Evolutionary conservation across 1,284 basidiomycete species (phyloP), one percentile per base, ranked within the genome.

Genomic region (Peniophora sp.): DNA sequence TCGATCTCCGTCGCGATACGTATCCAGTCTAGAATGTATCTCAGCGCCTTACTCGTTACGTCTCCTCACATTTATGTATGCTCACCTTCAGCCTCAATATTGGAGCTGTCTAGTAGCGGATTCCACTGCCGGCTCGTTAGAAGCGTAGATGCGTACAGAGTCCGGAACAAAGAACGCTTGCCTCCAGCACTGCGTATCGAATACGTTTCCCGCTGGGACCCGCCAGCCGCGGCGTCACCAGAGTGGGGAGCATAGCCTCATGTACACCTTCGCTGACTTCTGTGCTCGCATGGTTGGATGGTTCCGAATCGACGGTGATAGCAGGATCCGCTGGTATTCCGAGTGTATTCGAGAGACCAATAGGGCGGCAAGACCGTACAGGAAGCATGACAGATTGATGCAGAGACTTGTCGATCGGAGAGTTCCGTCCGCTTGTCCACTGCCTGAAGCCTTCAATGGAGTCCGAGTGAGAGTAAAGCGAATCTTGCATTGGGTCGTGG

Each of bases 1-100:
- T 94, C 91, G 54, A 97, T 92, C 62, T 97, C 94, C 3, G 82
- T 85, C 0, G 91, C 89, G 36, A 97, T 85, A 5, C 89, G 77
- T 56, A 93, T 85, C 90, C 92, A 96, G 62, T 95, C 92, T 85
- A 63, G 57, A 25, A 59, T n/a, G 8, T 6, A 6, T 41, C 8
- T 20, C 16, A 41, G 38, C n/a, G 27, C 6, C 5, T 5, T 12
- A 12, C 27, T 12, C 27, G 12, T 12, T 32, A 32, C 27, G 12
- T 12, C 27, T 32, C 12, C 27, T 32, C 6, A 6, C 6, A 32
- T 32, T 32, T 5, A 24, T 48, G 38, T 52, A 53, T 34, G 63
- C 50, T 63, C 53, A 86, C 88, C 86, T 57, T 81, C 72, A 46
- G 86, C 86, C 59, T 85, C 85, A 58, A 93, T 84, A 59, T 93